These are phyloP conservation scores for Lentinula novae-zelandiae DNA, from an alignment of 1,284 basidiomycete species.

Conservation along the genomic window DNA sequence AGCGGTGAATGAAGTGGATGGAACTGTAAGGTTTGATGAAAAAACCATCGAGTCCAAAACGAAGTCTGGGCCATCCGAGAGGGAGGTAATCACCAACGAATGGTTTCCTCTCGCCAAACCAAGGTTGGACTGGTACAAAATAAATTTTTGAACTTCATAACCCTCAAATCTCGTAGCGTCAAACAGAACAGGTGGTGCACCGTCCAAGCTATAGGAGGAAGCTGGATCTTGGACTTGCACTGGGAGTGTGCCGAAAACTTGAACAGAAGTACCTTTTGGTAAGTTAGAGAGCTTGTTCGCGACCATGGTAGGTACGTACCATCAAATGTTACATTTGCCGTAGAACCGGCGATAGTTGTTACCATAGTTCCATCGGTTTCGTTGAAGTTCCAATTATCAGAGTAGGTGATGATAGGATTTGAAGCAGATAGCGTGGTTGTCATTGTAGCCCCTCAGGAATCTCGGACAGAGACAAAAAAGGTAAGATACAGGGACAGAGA, in stretches of 20 bases:
- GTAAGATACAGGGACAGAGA: too few species aligned
- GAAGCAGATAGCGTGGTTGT: neutral
- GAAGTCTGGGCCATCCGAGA: too few species aligned
- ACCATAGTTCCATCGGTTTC: neutral
- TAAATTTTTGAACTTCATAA: too few species aligned
- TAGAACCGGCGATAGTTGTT: neutral
- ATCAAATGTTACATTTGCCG: neutral
- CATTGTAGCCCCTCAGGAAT: neutral
- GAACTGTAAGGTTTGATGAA: too few species aligned
- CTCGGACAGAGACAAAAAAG: too few species aligned
- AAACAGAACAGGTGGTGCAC: neutral
- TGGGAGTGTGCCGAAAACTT: constrained; percentile 3
- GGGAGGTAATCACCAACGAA: too few species aligned
- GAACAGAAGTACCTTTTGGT: neutral
- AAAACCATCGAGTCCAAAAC: too few species aligned
- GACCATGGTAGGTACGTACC: neutral
- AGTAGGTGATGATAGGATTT: neutral
- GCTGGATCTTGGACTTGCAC: neutral
- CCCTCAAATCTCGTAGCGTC: neutral
- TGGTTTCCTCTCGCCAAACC: too few species aligned
- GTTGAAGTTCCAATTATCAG: neutral
- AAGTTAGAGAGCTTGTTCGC: neutral
- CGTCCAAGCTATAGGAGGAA: neutral
- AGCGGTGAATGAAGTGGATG: too few species aligned
- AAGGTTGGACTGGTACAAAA: too few species aligned